Evolutionary conservation across 345 rosid species (phyloP).

Genomic region (Rhodamnia rubescens): DNA sequence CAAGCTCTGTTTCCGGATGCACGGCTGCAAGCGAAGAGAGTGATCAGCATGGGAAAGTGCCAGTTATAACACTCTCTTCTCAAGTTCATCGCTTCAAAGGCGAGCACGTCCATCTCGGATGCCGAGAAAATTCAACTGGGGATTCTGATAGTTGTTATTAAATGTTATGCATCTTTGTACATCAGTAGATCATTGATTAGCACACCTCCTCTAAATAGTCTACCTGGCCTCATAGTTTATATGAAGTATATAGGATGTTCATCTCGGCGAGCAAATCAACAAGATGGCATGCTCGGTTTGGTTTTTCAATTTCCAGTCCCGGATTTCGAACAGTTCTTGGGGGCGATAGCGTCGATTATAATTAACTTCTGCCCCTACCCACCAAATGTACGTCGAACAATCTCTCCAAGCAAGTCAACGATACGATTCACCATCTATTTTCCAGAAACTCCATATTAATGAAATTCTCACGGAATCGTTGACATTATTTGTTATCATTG

Average conservation of each 20-base stretch:
- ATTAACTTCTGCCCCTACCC: no score
- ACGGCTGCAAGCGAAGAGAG: constrained; percentile 59
- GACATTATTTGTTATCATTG: neutral
- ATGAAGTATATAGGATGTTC: neutral
- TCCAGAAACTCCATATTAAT: no score
- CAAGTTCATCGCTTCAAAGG: constrained; percentile 49
- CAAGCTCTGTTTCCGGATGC: constrained; percentile 88
- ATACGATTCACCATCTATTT: no score
- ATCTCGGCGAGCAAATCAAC: neutral
- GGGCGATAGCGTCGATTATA: no score
- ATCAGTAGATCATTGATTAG: neutral
- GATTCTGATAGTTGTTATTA: neutral
- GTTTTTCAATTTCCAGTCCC: no score
- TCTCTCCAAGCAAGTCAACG: no score
- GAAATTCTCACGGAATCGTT: neutral
- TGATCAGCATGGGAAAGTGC: constrained; percentile 22
- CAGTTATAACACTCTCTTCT: constrained; percentile 6
- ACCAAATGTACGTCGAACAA: no score
- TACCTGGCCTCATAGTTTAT: neutral
- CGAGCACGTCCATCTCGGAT: constrained; percentile 25
- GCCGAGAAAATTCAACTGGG: constrained; percentile 17
- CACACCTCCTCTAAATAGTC: neutral
- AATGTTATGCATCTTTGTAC: neutral
- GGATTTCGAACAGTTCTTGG: no score
- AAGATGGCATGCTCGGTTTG: neutral